A percentile compares a stretch with the other conserved stretches of the same genome.
Conservation (phyloP, 2,329 filamentous ascomycete genomes). For the Penicillium sp. region DNA sequence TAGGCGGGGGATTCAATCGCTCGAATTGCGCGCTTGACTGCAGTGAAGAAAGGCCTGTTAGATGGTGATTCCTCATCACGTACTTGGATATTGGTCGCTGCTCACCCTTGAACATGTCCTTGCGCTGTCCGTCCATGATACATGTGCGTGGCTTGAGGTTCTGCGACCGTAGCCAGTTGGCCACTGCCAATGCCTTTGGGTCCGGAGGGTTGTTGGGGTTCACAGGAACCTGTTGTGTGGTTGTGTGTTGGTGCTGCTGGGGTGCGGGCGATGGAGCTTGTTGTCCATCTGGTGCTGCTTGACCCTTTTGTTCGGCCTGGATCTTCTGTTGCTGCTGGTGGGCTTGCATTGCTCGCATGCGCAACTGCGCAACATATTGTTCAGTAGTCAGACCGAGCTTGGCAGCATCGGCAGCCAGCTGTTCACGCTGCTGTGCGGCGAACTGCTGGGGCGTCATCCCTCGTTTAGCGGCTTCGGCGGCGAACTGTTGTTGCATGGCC, state of each 20-base stretch:
- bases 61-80: background rate
- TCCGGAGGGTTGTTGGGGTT: constrained; percentile 59
- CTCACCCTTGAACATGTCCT: constrained; percentile 92
- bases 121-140: constrained; percentile 89
- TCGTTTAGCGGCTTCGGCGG: constrained; percentile 70
- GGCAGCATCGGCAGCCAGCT: constrained; percentile 40
- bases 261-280: constrained; percentile 27
- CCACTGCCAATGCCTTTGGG: constrained; percentile 77
- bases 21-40: constrained; percentile 91
- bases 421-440: constrained; percentile 51
- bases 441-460: constrained; percentile 82
- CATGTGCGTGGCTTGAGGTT: constrained; percentile 81
- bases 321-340: constrained; percentile 31
- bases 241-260: constrained; percentile 28
- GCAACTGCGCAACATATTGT: constrained; percentile 40
- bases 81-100: background rate
- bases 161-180: constrained; percentile 74
- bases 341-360: constrained; percentile 42
- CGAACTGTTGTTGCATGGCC: constrained; percentile 72
- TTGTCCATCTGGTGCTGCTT: constrained; percentile 33
- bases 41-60: background rate
- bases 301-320: constrained; percentile 26
- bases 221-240: constrained; percentile 41
- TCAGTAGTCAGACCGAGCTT: constrained; percentile 47
- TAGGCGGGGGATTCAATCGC: constrained; percentile 83